Evolutionary conservation across 495 filamentous ascomycete genomes (phyloP).

Genomic region (Talaromyces trachyspermus): DNA sequence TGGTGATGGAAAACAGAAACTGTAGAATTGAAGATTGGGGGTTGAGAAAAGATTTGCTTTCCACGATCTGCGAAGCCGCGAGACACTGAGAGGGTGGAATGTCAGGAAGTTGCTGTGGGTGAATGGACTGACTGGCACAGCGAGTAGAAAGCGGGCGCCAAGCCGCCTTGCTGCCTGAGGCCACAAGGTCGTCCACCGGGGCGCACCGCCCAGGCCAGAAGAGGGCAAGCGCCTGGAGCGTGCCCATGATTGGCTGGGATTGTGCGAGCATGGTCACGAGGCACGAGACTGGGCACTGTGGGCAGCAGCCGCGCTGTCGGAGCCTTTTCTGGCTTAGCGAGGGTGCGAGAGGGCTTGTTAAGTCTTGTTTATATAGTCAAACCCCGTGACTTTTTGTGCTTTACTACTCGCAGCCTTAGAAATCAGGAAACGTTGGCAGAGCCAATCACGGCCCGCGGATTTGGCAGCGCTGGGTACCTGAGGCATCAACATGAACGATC

Average conservation of each 20-base stretch:
- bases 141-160: slow-evolving; percentile 26
- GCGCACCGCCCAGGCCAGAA: slow-evolving; percentile 23
- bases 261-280: slow-evolving; percentile 18
- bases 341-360: neutral
- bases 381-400: neutral
- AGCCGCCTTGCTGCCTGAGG: slow-evolving; percentile 21
- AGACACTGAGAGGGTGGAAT: slow-evolving; percentile 18
- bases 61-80: slow-evolving; percentile 7
- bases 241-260: slow-evolving; percentile 7
- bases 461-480: neutral
- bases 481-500: neutral
- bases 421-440: no score
- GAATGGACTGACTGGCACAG: slow-evolving; percentile 15
- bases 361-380: neutral
- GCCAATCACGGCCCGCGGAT: neutral
- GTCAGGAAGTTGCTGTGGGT: slow-evolving; percentile 17
- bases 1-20: slow-evolving; percentile 20
- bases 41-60: slow-evolving; percentile 3
- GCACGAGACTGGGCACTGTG: no score
- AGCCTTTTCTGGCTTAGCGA: neutral
- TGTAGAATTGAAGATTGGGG: slow-evolving; percentile 18
- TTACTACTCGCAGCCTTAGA: no score
- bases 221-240: slow-evolving; percentile 12
- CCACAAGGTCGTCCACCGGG: slow-evolving; percentile 14
- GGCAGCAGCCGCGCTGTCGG: no score